phyloP scores from a whole-genome alignment of 306 rosid genomes.

The Clitoria ternatea region DNA sequence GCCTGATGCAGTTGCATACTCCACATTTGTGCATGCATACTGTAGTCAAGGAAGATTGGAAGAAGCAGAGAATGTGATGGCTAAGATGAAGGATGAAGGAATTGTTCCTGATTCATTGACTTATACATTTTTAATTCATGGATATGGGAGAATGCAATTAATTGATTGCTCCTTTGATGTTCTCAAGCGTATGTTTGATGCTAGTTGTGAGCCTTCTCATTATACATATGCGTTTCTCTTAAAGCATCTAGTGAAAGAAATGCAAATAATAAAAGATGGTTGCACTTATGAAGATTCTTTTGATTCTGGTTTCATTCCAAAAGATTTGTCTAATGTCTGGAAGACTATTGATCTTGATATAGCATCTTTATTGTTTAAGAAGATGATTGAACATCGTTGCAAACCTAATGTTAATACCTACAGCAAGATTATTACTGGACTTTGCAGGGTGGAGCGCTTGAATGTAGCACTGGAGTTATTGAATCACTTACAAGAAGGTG shows the following conservation, averaged over 20 bases:
- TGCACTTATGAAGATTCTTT: constrained; percentile 11
- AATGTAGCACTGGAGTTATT: constrained; percentile 42
- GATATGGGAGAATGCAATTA: constrained; percentile 48
- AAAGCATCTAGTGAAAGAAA: constrained; percentile 45
- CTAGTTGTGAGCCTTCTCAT: constrained; percentile 62
- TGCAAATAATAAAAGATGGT: constrained; percentile 1
- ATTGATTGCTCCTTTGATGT: constrained; percentile 51
- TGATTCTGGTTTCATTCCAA: constrained; percentile 22
- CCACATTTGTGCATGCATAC: constrained; percentile 57
- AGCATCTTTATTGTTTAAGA: constrained; percentile 43
- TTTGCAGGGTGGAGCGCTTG: constrained; percentile 52
- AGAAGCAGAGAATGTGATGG: constrained; percentile 56
- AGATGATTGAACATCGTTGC: constrained; percentile 56
- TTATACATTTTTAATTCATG: constrained; percentile 48
- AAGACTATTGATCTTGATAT: constrained; percentile 50
- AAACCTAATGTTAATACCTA: constrained; percentile 50
- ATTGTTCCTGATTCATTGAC: constrained; percentile 53
- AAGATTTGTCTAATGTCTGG: constrained; percentile 40
- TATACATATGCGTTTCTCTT: constrained; percentile 48
- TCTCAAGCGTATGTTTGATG: constrained; percentile 61
- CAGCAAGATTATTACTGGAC: constrained; percentile 49
- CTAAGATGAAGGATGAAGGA: constrained; percentile 51
- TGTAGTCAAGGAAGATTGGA: constrained; percentile 49
- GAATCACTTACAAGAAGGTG: constrained; percentile 43
- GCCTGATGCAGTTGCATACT: constrained; percentile 53